Conservation (phyloP, 176 grass and related monocot species). For the Bromus sterilis region DNA sequence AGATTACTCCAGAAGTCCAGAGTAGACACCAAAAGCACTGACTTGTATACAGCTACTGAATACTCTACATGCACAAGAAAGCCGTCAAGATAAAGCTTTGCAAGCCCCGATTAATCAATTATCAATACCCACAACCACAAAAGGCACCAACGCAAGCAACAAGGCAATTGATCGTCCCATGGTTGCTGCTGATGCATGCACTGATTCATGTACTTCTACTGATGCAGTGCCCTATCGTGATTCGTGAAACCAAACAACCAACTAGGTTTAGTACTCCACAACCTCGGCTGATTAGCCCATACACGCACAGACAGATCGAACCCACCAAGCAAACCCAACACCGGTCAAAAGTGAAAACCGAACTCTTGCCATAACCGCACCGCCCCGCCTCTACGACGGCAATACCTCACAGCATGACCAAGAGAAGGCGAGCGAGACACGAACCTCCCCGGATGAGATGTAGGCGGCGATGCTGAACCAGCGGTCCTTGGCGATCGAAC, state of each 20-base stretch:
- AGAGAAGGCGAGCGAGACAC: not conserved
- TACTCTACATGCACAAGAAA: too few species aligned
- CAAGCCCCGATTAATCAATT: not conserved
- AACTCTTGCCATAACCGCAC: not conserved
- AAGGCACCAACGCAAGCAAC: not conserved
- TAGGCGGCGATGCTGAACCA: conserved; percentile 55
- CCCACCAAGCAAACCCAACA: not conserved
- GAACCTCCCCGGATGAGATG: conserved; percentile 50
- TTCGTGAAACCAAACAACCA: too few species aligned
- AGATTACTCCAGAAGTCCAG: not conserved
- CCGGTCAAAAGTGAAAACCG: conserved; percentile 6
- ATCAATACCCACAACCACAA: not conserved
- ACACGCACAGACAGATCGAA: not conserved
- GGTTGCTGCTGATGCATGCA: too few species aligned
- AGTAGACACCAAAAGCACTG: not conserved
- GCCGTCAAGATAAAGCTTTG: not conserved
- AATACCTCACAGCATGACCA: not conserved
- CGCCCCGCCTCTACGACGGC: not conserved
- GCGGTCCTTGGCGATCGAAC: conserved; percentile 54
- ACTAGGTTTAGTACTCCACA: not conserved
- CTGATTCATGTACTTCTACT: too few species aligned
- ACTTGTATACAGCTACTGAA: not conserved
- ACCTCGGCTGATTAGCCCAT: not conserved
- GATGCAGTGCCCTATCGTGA: not conserved
- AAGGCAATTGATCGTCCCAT: not conserved